Evolutionary conservation across 768 basidiomycete species (phyloP).

Genomic region (Epithele typhae): DNA sequence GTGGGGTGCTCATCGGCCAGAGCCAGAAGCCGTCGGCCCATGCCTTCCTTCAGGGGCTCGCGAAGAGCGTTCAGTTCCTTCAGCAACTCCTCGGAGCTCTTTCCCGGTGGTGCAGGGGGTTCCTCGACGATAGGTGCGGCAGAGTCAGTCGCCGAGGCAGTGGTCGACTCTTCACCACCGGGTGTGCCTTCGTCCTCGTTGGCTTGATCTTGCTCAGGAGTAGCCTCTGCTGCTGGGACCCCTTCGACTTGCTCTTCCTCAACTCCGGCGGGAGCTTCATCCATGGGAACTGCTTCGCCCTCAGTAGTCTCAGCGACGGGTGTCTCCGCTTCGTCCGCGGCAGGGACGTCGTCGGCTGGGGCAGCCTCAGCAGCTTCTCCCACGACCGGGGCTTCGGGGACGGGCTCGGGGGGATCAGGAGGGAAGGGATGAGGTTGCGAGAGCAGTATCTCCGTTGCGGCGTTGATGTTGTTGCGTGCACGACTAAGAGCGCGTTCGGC

Average conservation of each 20-base stretch:
- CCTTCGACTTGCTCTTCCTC: constrained; percentile 22
- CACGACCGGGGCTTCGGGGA: constrained; percentile 18
- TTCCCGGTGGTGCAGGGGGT: constrained; percentile 29
- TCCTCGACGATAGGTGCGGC: constrained; percentile 10
- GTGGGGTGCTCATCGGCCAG: constrained; percentile 86
- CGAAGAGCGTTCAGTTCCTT: constrained; percentile 63
- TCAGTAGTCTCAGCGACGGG: no score
- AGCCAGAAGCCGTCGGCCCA: constrained; percentile 66
- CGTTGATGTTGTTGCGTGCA: constrained; percentile 81
- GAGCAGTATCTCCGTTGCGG: constrained; percentile 85
- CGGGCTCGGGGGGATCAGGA: constrained; percentile 52
- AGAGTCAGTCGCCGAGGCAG: not conserved
- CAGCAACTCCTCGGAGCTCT: constrained; percentile 59
- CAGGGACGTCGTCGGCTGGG: constrained; percentile 12
- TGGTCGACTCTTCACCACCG: constrained; percentile 1
- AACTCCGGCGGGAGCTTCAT: constrained; percentile 5
- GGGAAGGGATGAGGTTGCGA: constrained; percentile 76
- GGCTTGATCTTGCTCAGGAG: constrained; percentile 15
- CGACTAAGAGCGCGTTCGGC: constrained; percentile 81
- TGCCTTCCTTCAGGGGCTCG: constrained; percentile 55
- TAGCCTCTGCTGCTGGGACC: constrained; percentile 26
- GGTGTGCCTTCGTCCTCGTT: not conserved
- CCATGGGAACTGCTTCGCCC: not conserved
- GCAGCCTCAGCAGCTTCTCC: constrained; percentile 10
- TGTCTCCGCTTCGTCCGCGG: constrained; percentile 7